Percentiles rank a stretch among this genome's conserved stretches.
Conservation (phyloP, 148 eudicot genomes). For the Heliosperma pusillum region DNA sequence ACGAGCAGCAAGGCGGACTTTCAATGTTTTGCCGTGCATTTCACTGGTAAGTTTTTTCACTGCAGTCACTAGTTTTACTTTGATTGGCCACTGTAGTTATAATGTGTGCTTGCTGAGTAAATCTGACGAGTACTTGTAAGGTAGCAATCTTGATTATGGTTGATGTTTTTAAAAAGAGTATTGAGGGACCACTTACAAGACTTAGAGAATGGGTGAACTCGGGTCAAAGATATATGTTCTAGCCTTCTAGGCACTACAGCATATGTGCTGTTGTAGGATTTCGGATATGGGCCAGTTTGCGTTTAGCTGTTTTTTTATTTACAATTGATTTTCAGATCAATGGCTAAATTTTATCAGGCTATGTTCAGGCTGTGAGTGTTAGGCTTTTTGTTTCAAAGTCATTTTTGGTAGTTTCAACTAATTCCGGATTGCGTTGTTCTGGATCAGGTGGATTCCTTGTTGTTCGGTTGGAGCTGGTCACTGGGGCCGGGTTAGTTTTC, state of each 20-base stretch:
- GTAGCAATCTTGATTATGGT: no score
- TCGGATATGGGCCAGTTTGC: no score
- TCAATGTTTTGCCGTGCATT: neutral
- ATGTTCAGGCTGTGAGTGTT: no score
- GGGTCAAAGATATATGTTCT: neutral
- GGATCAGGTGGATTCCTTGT: no score
- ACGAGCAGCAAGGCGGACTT: no score
- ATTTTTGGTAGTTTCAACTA: neutral
- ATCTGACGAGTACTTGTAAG: neutral
- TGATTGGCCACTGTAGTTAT: neutral
- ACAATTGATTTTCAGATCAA: no score
- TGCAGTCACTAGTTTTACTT: slow-evolving; percentile 1
- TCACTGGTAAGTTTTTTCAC: slow-evolving; percentile 7
- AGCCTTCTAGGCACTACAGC: neutral
- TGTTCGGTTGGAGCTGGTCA: no score
- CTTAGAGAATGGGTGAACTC: neutral
- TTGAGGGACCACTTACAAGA: neutral
- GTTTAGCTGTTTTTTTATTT: no score
- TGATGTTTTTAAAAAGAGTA: neutral
- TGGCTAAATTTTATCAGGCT: no score
- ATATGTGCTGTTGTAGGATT: neutral
- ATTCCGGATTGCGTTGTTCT: neutral
- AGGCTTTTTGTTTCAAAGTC: no score
- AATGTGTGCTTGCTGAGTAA: neutral
- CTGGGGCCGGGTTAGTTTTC: no score